Conservation (phyloP, 306 rosid genomes). For the Cucurbita argyrosperma region DNA sequence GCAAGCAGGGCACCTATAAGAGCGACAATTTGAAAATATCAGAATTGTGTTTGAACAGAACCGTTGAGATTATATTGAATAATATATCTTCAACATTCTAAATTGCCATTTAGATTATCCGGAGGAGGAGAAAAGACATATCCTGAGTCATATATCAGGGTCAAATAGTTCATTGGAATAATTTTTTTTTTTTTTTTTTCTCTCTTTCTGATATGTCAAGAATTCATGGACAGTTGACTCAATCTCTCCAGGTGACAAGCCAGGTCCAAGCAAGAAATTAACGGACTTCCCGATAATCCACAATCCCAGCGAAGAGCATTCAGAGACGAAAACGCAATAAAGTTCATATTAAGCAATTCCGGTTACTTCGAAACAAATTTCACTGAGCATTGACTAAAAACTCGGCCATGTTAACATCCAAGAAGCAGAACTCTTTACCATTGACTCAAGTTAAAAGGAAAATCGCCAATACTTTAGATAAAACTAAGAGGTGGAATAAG, state of each 20-base stretch:
- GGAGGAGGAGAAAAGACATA: background rate
- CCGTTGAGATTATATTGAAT: background rate
- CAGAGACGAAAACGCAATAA: no score
- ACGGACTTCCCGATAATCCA: no score
- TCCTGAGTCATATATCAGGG: background rate
- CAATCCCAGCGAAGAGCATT: no score
- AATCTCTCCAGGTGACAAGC: background rate
- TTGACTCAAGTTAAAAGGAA: background rate
- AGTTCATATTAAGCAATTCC: no score
- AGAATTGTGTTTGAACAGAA: background rate
- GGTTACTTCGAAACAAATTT: no score
- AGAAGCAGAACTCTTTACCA: background rate
- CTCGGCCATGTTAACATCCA: background rate
- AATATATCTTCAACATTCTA: background rate
- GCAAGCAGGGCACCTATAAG: constrained; percentile 93
- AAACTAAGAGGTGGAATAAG: background rate
- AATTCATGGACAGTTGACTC: background rate
- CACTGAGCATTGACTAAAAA: no score
- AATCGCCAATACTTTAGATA: background rate
- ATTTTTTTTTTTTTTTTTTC: no score
- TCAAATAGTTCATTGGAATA: background rate
- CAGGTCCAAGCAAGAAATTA: background rate
- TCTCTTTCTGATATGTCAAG: no score
- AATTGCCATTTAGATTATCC: background rate
- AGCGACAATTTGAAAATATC: constrained; percentile 3